These are phyloP conservation scores for Logfia minima DNA, from an alignment of 129 eudicot species.

Conservation along the genomic window DNA sequence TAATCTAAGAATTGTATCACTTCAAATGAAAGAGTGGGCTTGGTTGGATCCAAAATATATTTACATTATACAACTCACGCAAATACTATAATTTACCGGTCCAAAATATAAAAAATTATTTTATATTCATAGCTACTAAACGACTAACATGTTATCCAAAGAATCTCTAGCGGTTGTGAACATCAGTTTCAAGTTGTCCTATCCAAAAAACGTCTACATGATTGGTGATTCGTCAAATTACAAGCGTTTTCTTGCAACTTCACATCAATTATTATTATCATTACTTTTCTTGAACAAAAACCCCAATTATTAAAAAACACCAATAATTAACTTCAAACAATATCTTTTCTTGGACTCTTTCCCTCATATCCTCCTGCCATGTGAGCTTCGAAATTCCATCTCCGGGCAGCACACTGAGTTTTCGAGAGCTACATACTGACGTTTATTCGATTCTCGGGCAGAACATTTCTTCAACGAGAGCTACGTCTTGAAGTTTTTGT, in stretches of 20 bases:
- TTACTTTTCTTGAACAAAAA: not conserved
- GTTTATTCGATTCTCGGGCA: not conserved
- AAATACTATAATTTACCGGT: too few relatives aligned
- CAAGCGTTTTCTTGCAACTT: not conserved
- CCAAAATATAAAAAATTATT: too few relatives aligned
- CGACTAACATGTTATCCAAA: not conserved
- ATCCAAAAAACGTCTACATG: not conserved
- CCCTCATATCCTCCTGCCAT: not conserved
- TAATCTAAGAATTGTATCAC: too few relatives aligned
- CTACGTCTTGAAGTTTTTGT: too few relatives aligned
- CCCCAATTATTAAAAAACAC: conserved; percentile 2
- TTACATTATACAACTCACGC: too few relatives aligned
- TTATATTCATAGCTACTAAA: too few relatives aligned
- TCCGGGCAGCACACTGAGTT: not conserved
- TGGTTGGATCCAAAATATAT: too few relatives aligned
- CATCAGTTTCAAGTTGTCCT: not conserved
- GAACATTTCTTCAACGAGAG: not conserved
- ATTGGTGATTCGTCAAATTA: not conserved
- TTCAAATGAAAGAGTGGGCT: too few relatives aligned
- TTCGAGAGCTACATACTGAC: too few relatives aligned
- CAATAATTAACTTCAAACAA: conserved; percentile 2
- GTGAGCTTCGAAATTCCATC: not conserved
- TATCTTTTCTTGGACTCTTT: not conserved
- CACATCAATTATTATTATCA: not conserved
- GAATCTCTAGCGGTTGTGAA: not conserved